Base-by-base conservation (phyloP, 345 rosid species). In the Acer campestre region DNA sequence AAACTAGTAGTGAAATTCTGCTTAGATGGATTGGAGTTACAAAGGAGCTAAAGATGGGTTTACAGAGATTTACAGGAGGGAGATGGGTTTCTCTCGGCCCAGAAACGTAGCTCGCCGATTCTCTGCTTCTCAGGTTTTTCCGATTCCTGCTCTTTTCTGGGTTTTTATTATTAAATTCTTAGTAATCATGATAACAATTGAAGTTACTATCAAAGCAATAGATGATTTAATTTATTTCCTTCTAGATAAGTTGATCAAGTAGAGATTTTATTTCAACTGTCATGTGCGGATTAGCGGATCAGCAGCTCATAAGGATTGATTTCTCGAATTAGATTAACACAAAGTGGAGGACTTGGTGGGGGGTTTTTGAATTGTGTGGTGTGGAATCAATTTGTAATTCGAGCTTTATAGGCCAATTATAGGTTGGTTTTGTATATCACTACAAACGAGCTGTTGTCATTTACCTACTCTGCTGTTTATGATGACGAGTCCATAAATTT, bases 121-220 rank as follows among this genome's bases (percentile, higher is more conserved):
- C 76, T 83, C 86, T 70, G 81, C 85, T 74, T 83, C 85, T 22
- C 80, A 83, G 89, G 86, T 81, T 79, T 20, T 79, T 20, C 22
- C 18, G 25, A 16, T 48, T 55, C 23, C 65, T 67, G 17, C 22
- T 40, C 22, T 78, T 64, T 35, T 1, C 13, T 72, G 17, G 4
- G 12, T 70, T 58, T 9, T 7, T 27, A 11, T 38, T 49, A 38
- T 49, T 14, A 4, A 35, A 35, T 49, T n/a, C 48, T 10, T 4
- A 18, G 23, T 70, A 29, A 53, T 18, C 2, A 49, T 70, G 1
- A 18, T 27, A 51, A 35, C 31, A 53, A 25, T 29, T 29, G 31
- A 25, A 27, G 58, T 12, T 49, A 49, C 56, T 51, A 51, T 51
- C 49, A 44, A 9, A 10, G 49, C 49, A 9, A 2, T 46, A 46